A percentile compares a stretch with the other conserved stretches of the same genome.
These are phyloP conservation scores for Calophaca sinica DNA, from an alignment of 306 rosid genomes.

Conservation along the genomic window DNA sequence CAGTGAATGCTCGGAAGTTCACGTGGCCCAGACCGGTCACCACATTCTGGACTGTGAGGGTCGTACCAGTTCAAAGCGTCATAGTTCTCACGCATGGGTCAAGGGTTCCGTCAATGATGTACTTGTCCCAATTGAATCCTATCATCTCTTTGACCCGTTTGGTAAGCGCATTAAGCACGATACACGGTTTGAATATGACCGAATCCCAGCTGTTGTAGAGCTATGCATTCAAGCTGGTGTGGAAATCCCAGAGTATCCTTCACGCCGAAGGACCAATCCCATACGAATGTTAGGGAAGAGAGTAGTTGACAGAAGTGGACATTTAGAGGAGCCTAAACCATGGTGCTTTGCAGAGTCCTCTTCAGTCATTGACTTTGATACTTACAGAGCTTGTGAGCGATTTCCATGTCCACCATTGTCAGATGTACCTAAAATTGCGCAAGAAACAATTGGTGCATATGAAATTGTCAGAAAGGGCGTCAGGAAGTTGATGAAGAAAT, in stretches of 20 bases:
- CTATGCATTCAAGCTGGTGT: constrained; percentile 98
- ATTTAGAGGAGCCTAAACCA: constrained; percentile 73
- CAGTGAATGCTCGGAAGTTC: constrained; percentile 97
- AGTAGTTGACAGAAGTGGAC: constrained; percentile 83
- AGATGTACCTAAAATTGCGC: constrained; percentile 73
- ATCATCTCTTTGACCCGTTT: constrained; percentile 91
- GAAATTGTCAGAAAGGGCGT: constrained; percentile 73
- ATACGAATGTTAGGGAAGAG: constrained; percentile 77
- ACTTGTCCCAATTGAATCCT: constrained; percentile 85
- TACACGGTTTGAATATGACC: constrained; percentile 81
- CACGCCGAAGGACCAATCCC: constrained; percentile 87
- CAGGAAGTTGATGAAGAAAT: constrained; percentile 81
- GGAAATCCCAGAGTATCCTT: constrained; percentile 90
- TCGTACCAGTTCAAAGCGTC: constrained; percentile 61
- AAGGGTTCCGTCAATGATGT: constrained; percentile 86
- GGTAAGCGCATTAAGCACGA: constrained; percentile 89
- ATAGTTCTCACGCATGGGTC: constrained; percentile 86
- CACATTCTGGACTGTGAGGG: constrained; percentile 75
- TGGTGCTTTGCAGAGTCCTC: constrained; percentile 57
- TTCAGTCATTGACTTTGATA: constrained; percentile 72
- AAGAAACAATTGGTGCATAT: constrained; percentile 77
- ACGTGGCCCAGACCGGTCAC: constrained; percentile 78
- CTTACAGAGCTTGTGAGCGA: constrained; percentile 67
- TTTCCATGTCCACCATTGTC: constrained; percentile 63
- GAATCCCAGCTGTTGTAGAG: constrained; percentile 95